A percentile compares a stretch with the other conserved stretches of the same genome.
These are phyloP conservation scores for Thelephora terrestris DNA, from an alignment of 1,284 basidiomycete species.

Conservation along the genomic window DNA sequence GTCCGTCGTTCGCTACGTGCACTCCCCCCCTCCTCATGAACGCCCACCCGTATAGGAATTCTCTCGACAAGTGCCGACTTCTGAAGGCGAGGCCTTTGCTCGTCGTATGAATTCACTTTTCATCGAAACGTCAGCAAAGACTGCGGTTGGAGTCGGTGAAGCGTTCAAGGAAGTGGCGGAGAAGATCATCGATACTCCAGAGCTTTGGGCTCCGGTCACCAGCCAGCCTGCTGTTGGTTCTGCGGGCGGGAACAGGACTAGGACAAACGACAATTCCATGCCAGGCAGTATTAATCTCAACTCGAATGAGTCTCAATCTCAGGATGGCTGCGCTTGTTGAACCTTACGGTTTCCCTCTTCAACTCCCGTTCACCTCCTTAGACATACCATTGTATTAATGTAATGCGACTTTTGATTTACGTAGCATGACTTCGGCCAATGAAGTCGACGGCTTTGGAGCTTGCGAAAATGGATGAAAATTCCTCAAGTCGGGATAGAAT, in stretches of 20 bases:
- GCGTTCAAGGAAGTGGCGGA: slow-evolving; percentile 77
- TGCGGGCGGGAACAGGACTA: slow-evolving; percentile 4
- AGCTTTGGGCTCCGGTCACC: slow-evolving; percentile 43
- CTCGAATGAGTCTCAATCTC: neutral
- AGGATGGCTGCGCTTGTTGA: slow-evolving; percentile 8
- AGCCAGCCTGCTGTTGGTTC: neutral
- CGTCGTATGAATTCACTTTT: slow-evolving; percentile 75
- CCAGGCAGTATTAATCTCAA: slow-evolving; percentile 13
- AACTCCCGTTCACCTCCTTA: too few relatives aligned
- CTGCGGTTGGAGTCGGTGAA: slow-evolving; percentile 67
- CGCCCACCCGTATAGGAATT: slow-evolving; percentile 50
- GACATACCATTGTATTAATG: too few relatives aligned
- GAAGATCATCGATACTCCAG: slow-evolving; percentile 55
- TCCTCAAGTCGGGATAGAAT: too few relatives aligned
- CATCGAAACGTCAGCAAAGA: slow-evolving; percentile 86
- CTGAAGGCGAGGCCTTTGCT: slow-evolving; percentile 80
- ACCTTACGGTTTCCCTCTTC: too few relatives aligned
- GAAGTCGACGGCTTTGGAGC: too few relatives aligned
- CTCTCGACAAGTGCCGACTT: slow-evolving; percentile 74
- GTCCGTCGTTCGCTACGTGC: slow-evolving; percentile 26
- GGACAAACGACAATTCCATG: slow-evolving; percentile 6
- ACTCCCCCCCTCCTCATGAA: neutral
- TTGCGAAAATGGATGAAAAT: too few relatives aligned
- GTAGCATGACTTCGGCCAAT: too few relatives aligned
- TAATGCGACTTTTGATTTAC: too few relatives aligned